A percentile compares a stretch with the other conserved stretches of the same genome.
phyloP scores from a whole-genome alignment of 768 basidiomycete genomes.

The Tulasnella calospora region DNA sequence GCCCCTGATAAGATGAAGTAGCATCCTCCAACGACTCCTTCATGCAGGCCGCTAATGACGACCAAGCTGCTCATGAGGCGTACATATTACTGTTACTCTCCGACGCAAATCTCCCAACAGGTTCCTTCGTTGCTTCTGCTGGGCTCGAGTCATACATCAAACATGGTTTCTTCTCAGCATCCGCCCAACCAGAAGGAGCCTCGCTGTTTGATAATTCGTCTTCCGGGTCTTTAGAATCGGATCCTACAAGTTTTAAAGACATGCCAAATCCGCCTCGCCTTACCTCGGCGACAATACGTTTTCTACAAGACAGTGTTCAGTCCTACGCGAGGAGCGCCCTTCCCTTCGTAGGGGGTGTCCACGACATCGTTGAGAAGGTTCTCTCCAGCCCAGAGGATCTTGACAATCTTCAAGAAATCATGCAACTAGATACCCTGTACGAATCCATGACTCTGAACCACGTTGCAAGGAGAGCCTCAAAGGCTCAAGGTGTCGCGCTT shows the following conservation, averaged over 20 bases:
- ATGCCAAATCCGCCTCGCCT: constrained; percentile 14
- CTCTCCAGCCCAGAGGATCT: constrained; percentile 9
- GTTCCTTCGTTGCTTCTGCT: constrained; percentile 91
- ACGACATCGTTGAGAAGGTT: constrained; percentile 39
- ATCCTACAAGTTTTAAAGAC: constrained; percentile 17
- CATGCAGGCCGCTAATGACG: neutral
- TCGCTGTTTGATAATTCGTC: constrained; percentile 32
- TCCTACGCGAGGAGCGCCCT: constrained; percentile 73
- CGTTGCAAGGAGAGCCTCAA: constrained; percentile 79
- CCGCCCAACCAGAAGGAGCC: constrained; percentile 33
- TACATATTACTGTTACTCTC: constrained; percentile 75
- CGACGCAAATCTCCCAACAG: constrained; percentile 93
- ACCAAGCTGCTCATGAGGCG: constrained; percentile 39
- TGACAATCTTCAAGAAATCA: constrained; percentile 44
- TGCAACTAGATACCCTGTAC: constrained; percentile 66
- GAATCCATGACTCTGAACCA: constrained; percentile 87
- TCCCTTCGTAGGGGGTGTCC: constrained; percentile 73
- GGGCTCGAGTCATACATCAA: constrained; percentile 86
- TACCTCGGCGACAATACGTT: constrained; percentile 41
- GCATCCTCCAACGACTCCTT: neutral
- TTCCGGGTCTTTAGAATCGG: constrained; percentile 26
- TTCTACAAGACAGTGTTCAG: constrained; percentile 66
- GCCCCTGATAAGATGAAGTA: neutral
- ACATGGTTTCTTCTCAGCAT: constrained; percentile 61
- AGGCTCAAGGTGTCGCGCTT: constrained; percentile 86